Evolutionary conservation across 2,329 filamentous ascomycete species (phyloP), one percentile per base, ranked within the genome.

Genomic region (Lachnum nothofagi): DNA sequence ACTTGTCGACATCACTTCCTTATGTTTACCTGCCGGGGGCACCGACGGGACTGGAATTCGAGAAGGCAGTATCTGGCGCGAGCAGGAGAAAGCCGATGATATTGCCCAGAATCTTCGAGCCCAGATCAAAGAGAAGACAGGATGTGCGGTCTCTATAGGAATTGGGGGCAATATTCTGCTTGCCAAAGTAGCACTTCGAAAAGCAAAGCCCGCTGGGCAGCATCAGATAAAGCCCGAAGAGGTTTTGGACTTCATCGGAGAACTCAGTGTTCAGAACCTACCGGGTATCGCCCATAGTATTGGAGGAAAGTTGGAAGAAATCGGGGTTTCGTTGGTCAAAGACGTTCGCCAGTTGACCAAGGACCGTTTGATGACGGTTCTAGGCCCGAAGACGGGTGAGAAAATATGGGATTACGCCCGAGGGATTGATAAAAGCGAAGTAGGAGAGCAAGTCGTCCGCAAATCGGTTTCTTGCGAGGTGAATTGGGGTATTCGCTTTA

Each of bases 401-500:
- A 95, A 86, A 65, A 74, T 98, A 0, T 91, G 85, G 77, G 89
- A 95, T 44, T 97, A 95, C 66, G 78, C 91, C 19, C 81, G 89
- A 5, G 93, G 93, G 2, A 88, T 97, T 42, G 93, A 98, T 67
- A 78, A 76, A 42, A 76, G 82, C 1, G 89, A 95, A 66, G 88
- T 97, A 5, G 91, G 91, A 25, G 86, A 91, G 49, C 86, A 94
- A 62, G 80, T 85, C 0, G 74, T 88, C 14, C 83, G 93, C 46
- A 98, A 97, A 64, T 97, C 91, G 0, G 89, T 98, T 0, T 97
- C 93, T 2, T 91, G 91, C 1, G 93, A 98, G 65, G 89, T 98
- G 54, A 98, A 93, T 61, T 98, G 93, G 93, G 93, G 94, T 2
- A 95, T 98, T 48, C 83, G 93, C 5, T 98, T 98, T 64, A 82